phyloP scores from a whole-genome alignment of 1,284 basidiomycete species.

The Tylopilus sp. region DNA sequence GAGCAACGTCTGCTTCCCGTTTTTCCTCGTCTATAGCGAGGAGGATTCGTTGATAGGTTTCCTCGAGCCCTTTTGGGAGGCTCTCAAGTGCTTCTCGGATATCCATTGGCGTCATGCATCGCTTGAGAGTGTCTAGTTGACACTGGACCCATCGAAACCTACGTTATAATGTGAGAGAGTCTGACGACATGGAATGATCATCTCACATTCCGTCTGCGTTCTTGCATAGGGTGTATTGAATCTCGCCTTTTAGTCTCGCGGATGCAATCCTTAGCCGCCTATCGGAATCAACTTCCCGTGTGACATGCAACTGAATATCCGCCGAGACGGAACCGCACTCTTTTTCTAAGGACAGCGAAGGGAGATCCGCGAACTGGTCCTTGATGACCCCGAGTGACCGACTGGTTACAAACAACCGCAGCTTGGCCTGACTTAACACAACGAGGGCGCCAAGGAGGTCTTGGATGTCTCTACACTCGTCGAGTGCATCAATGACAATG shows the following conservation, averaged over 20 bases:
- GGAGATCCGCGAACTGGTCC: background rate
- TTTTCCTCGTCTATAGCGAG: background rate
- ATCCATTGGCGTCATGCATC: background rate
- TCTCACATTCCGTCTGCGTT: slow-evolving; percentile 11
- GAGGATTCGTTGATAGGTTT: background rate
- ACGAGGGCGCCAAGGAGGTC: slow-evolving; percentile 1
- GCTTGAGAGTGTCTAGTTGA: background rate
- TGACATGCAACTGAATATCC: slow-evolving; percentile 6
- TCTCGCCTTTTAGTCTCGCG: background rate
- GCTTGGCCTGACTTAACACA: background rate
- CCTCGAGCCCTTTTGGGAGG: background rate
- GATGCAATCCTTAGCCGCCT: background rate
- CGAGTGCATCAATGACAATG: slow-evolving; percentile 11
- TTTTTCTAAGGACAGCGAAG: background rate
- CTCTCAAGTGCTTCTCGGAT: background rate
- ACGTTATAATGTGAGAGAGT: too few relatives aligned
- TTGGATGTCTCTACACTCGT: slow-evolving; percentile 12
- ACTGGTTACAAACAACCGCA: slow-evolving; percentile 6
- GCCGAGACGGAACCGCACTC: background rate
- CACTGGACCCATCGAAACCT: background rate
- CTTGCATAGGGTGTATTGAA: background rate
- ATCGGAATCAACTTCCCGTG: slow-evolving; percentile 7
- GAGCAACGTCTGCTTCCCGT: background rate
- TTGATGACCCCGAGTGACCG: slow-evolving; percentile 6
- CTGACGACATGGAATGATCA: background rate